A percentile compares a stretch with the other conserved stretches of the same genome.
phyloP scores from a whole-genome alignment of 1,284 basidiomycete genomes.

The Heliocybe sulcata region DNA sequence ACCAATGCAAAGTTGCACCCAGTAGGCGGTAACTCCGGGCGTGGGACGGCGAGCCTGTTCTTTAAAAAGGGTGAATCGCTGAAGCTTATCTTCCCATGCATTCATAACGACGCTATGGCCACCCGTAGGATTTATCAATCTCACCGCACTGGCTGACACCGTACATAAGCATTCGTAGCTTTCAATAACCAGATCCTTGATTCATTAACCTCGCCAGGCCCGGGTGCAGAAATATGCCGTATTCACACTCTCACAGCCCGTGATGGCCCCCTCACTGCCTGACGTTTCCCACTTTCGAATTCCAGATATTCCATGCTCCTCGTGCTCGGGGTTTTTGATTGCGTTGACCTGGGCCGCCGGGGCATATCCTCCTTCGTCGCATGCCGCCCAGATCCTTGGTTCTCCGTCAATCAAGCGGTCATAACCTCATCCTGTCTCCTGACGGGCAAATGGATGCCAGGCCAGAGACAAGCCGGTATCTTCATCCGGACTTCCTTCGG shows the following conservation, averaged over 20 bases:
- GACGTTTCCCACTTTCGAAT: background rate
- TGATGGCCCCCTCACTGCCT: background rate
- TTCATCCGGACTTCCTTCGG: background rate
- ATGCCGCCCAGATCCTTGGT: too few relatives aligned
- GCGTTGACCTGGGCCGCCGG: background rate
- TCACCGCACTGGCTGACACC: background rate
- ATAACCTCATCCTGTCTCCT: too few relatives aligned
- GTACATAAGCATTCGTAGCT: background rate
- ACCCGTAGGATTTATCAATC: background rate
- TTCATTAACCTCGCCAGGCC: background rate
- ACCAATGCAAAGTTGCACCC: background rate
- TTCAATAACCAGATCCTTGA: background rate
- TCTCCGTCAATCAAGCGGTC: too few relatives aligned
- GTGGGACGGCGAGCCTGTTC: background rate
- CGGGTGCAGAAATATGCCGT: background rate
- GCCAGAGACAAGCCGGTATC: background rate
- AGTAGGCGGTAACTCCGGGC: background rate
- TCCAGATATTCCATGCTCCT: background rate
- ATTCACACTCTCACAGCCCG: background rate
- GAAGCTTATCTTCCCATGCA: conserved; percentile 1
- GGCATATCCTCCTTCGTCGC: too few relatives aligned
- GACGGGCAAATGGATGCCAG: background rate
- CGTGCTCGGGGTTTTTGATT: background rate
- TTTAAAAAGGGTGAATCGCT: conserved; percentile 2
- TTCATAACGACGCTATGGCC: background rate